Conservation (phyloP, 2,329 filamentous ascomycete species). For the Alternaria triticimaculans region DNA sequence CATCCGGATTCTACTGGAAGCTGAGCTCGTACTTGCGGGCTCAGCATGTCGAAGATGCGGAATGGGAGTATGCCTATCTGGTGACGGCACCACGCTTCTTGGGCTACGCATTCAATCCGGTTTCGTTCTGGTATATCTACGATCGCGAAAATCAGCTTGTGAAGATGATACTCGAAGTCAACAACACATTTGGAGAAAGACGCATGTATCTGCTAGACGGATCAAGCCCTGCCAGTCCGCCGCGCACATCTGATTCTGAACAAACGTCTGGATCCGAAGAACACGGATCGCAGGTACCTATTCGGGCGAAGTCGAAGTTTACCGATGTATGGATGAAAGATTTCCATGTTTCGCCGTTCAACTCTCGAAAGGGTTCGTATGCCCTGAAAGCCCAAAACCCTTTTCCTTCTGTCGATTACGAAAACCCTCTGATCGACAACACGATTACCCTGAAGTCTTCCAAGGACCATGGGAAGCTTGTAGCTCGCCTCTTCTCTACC, state of each 20-base stretch:
- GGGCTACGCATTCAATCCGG: slow-evolving; percentile 75
- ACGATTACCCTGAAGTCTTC: slow-evolving; percentile 68
- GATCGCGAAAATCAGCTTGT: slow-evolving; percentile 62
- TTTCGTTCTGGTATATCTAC: slow-evolving; percentile 83
- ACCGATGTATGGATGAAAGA: slow-evolving; percentile 69
- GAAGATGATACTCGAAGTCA: slow-evolving; percentile 75
- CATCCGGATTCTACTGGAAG: slow-evolving; percentile 67
- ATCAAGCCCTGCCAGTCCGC: slow-evolving; percentile 37
- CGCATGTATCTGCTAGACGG: slow-evolving; percentile 68
- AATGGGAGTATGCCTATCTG: slow-evolving; percentile 73
- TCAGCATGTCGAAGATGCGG: slow-evolving; percentile 64
- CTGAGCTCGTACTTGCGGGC: slow-evolving; percentile 64
- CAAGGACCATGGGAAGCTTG: slow-evolving; percentile 65
- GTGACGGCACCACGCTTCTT: slow-evolving; percentile 73
- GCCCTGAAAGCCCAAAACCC: slow-evolving; percentile 56
- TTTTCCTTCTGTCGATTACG: slow-evolving; percentile 40
- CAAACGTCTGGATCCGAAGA: slow-evolving; percentile 2
- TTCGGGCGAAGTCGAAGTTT: slow-evolving; percentile 46
- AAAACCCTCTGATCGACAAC: slow-evolving; percentile 58
- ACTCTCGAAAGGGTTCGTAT: slow-evolving; percentile 60
- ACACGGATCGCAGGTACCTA: background rate
- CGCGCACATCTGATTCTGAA: slow-evolving; percentile 21
- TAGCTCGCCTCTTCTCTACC: slow-evolving; percentile 65
- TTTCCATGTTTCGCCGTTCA: slow-evolving; percentile 80
- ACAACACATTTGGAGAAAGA: slow-evolving; percentile 77